phyloP scores from a whole-genome alignment of 2,329 filamentous ascomycete genomes.

The Cadophora luteo-olivacea region DNA sequence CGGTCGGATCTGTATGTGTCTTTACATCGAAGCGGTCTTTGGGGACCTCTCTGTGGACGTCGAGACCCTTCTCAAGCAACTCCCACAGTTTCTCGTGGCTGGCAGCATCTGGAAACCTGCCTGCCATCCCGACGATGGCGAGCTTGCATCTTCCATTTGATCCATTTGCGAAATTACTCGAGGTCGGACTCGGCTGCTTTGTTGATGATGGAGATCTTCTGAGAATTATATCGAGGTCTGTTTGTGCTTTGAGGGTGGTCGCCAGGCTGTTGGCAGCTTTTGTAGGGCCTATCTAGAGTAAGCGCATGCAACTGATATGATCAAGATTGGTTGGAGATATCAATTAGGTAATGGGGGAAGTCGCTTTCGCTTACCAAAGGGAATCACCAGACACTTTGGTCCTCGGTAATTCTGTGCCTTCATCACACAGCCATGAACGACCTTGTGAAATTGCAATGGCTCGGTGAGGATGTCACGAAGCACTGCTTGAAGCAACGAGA shows the following conservation, averaged over 20 bases:
- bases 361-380: slow-evolving; percentile 47
- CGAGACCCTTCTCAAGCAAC: slow-evolving; percentile 74
- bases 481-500: slow-evolving; percentile 29
- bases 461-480: slow-evolving; percentile 58
- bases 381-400: slow-evolving; percentile 53
- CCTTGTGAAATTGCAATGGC: slow-evolving; percentile 54
- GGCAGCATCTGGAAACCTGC: slow-evolving; percentile 76
- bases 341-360: neutral
- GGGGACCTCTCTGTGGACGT: slow-evolving; percentile 71
- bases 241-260: slow-evolving; percentile 33
- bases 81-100: slow-evolving; percentile 78
- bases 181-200: neutral
- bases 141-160: slow-evolving; percentile 37
- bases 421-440: slow-evolving; percentile 55
- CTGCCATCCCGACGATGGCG: slow-evolving; percentile 84
- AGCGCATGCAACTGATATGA: slow-evolving; percentile 17
- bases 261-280: slow-evolving; percentile 31
- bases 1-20: slow-evolving; percentile 73
- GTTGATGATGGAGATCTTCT: slow-evolving; percentile 8
- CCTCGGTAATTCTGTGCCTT: slow-evolving; percentile 50
- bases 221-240: slow-evolving; percentile 29
- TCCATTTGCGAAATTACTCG: slow-evolving; percentile 52
- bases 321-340: slow-evolving; percentile 46
- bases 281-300: slow-evolving; percentile 36
- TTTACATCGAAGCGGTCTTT: slow-evolving; percentile 76